These are phyloP conservation scores for Capsicum baccatum DNA, from an alignment of 257 asterid genomes.

Conservation along the genomic window DNA sequence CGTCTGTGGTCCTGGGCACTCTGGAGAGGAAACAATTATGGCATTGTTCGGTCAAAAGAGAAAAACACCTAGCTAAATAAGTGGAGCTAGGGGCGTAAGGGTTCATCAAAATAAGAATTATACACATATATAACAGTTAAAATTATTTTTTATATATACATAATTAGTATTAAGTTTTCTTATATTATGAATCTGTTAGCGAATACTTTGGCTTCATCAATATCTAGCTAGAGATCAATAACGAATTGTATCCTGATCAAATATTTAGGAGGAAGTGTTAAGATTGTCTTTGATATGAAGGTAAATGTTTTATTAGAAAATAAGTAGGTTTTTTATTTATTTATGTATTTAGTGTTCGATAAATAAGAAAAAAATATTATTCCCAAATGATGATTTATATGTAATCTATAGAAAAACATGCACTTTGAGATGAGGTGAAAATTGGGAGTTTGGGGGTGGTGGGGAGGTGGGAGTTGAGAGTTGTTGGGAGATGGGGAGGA, in stretches of 20 bases:
- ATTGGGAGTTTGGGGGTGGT: too few relatives aligned
- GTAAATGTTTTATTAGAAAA: too few relatives aligned
- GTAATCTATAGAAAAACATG: background rate
- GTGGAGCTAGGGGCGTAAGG: too few relatives aligned
- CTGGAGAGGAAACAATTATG: background rate
- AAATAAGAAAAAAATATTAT: background rate
- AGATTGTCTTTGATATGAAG: background rate
- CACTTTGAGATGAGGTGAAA: too few relatives aligned
- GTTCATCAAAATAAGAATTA: background rate
- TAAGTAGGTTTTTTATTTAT: background rate
- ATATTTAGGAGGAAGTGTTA: too few relatives aligned
- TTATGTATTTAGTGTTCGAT: background rate
- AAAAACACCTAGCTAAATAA: background rate
- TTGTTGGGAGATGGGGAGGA: too few relatives aligned
- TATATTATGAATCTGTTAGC: too few relatives aligned
- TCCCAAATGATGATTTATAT: background rate
- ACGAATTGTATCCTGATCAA: background rate
- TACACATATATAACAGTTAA: too few relatives aligned
- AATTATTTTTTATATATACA: too few relatives aligned
- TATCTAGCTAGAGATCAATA: background rate
- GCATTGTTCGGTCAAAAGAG: background rate
- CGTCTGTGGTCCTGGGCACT: background rate
- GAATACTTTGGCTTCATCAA: background rate
- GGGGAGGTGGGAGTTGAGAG: too few relatives aligned
- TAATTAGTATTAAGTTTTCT: too few relatives aligned